Base-by-base conservation (phyloP, 1,284 basidiomycete species). In the Leccinum griseonigrum region DNA sequence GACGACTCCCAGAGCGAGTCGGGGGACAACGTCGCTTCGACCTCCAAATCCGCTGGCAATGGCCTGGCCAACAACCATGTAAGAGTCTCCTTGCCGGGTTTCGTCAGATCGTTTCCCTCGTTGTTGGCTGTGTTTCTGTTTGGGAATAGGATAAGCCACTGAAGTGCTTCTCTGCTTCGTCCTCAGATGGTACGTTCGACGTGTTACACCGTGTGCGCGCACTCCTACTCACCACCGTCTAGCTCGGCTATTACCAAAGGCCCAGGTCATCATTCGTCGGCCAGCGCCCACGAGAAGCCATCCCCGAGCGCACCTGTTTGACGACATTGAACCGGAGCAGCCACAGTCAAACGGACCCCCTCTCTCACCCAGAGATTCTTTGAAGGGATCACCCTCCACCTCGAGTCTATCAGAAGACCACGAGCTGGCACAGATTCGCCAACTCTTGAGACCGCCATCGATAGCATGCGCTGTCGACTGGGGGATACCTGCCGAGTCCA, bases 401-500 rank as follows among this genome's bases (percentile, higher is more conserved):
- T 66, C 67, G 56, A 67, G 65, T 59, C 63, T 71, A 9, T 62
- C 70, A 18, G 62, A 70, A 40, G 55, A 61, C 61, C 57, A 68
- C 56, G 64, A 76, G 66, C 66, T 87, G 2, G 63, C 75, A 8
- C 78, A 74, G n/a, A 82, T 91, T 36, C 80, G 87, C 34, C 70
- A 74, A 4, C 71, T 88, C 1, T 75, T 92, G 18, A 77, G 74
- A n/a, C 91, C 90, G 2, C 83, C 85, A 11, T 78, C 84, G 2
- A 85, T 90, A 65, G 78, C 81, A 3, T 89, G 83, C 7, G 67
- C 86, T 3, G 78, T 78, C 1, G 84, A 93, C 67, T 95, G 91
- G 91, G 92, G 91, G 5, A 92, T 95, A 63, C 90, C 91, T 0
- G 80, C 83, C 0, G 81, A 81, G 54, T 80, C 87, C 1, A 76